phyloP scores from a whole-genome alignment of 169 alveolate genomes.

The Perkinsus chesapeaki region DNA sequence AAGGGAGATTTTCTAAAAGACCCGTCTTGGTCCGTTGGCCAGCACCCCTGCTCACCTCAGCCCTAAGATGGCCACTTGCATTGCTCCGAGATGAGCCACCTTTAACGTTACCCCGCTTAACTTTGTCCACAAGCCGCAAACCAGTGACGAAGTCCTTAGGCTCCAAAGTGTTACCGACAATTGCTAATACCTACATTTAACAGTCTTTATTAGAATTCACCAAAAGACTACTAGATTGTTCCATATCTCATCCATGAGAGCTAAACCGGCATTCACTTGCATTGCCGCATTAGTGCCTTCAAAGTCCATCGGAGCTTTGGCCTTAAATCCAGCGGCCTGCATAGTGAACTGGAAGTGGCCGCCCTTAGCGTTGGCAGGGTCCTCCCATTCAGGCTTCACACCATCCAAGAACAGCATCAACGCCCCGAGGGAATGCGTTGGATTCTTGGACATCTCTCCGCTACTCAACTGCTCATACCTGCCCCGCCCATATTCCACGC shows the following conservation, averaged over 20 bases:
- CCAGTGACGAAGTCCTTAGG: constrained; percentile 22
- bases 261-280: constrained; percentile 29
- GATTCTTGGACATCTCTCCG: constrained; percentile 14
- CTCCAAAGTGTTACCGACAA: constrained; percentile 22
- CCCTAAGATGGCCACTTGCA: not conserved
- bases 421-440: constrained; percentile 19
- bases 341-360: constrained; percentile 26
- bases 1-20: too few relatives aligned
- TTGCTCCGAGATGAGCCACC: constrained; percentile 3
- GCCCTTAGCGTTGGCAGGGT: constrained; percentile 30
- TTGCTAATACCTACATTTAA: not conserved
- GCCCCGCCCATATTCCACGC: too few relatives aligned
- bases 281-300: not conserved
- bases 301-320: not conserved
- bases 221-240: constrained; percentile 18
- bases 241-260: constrained; percentile 31
- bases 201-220: not conserved
- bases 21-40: not conserved
- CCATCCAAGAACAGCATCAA: constrained; percentile 28
- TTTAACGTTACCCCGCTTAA: constrained; percentile 16
- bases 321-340: not conserved
- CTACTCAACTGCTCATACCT: not conserved
- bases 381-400: constrained; percentile 34
- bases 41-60: not conserved
- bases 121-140: constrained; percentile 23